Base-by-base conservation (phyloP, 495 filamentous ascomycete species). In the Penicillium dipodomyicola region DNA sequence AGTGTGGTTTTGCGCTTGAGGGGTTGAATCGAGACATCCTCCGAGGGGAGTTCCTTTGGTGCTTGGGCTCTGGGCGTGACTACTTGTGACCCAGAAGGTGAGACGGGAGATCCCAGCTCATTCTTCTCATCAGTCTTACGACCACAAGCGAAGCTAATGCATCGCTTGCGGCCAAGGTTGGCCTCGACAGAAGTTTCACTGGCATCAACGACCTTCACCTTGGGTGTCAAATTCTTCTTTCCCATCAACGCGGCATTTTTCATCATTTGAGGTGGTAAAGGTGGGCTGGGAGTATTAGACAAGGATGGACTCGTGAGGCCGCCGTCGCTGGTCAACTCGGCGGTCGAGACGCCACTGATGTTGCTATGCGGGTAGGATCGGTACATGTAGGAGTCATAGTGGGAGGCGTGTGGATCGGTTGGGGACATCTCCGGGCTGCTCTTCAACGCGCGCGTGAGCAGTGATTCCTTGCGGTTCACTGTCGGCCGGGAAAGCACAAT, bases 81-180 rank as follows among this genome's bases (percentile, higher is more conserved):
- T 15, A 23, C 45, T n/a, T 59, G 58, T 33, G 65, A 59, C 23
- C 27, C 35, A 20, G 54, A 30, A 7, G 63, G 56, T 41, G 54
- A 42, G n/a, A 49, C 27, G 12, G 58, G 60, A 45, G 62, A 50
- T 23, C 68, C 67, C 17, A 54, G 46, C 52, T 67, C 58, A 19
- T 54, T 57, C 19, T 68, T 20, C 3, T 57, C 57, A 39, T 72
- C 65, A 23, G 63, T 52, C 50, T 80, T 74, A 12, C 75, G 72
- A 22, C 75, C 88, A 71, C 93, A 97, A 46, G 91, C 93, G 72
- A 98, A 98, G 35, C 83, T 92, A 61, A 97, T 97, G 73, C 89
- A 93, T 47, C 95, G 83, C 75, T 90, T 96, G 64, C 86, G 84
- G 19, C 84, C 85, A 33, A 88, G 67, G 23, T 77, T 76, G 23